A percentile compares a stretch with the other conserved stretches of the same genome.
Evolutionary conservation across 768 basidiomycete genomes (phyloP).

Genomic region (Phaeotremella skinneri): DNA sequence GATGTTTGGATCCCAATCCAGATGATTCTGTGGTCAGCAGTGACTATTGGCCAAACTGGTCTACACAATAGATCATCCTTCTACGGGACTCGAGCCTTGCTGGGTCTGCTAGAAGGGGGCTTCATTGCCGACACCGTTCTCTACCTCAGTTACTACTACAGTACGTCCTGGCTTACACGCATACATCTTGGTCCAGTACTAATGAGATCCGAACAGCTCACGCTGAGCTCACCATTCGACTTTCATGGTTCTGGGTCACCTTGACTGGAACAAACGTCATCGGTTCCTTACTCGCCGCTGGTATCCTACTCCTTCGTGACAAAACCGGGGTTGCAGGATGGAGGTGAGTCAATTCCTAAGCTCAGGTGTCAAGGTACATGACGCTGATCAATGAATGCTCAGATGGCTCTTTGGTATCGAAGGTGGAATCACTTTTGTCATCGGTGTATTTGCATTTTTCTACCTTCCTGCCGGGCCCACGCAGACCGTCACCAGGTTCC

Average conservation of each 20-base stretch:
- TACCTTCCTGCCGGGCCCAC: conserved; percentile 66
- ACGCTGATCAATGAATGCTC: background rate
- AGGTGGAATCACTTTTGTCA: conserved; percentile 57
- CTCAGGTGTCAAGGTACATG: background rate
- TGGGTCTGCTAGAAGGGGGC: conserved; percentile 27
- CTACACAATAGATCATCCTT: conserved; percentile 15
- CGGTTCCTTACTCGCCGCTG: conserved; percentile 20
- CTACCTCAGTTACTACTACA: conserved; percentile 39
- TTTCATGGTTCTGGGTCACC: conserved; percentile 41
- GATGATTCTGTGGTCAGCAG: conserved; percentile 37
- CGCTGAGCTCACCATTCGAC: conserved; percentile 18
- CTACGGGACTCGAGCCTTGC: conserved; percentile 23
- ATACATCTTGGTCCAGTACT: background rate
- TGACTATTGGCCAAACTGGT: conserved; percentile 20
- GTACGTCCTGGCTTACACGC: conserved; percentile 5
- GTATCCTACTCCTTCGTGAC: conserved; percentile 9
- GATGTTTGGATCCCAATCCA: conserved; percentile 40
- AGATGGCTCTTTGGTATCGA: conserved; percentile 31
- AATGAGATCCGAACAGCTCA: background rate
- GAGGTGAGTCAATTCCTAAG: conserved; percentile 1
- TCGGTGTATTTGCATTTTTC: conserved; percentile 60
- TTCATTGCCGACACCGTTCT: conserved; percentile 33
- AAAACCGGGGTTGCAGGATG: conserved; percentile 19
- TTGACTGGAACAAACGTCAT: conserved; percentile 27
- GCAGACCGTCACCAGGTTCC: conserved; percentile 62